A percentile compares a stretch with the other conserved stretches of the same genome.
Conservation (phyloP, 805 yeast species). For the Komagataella ulmi region DNA sequence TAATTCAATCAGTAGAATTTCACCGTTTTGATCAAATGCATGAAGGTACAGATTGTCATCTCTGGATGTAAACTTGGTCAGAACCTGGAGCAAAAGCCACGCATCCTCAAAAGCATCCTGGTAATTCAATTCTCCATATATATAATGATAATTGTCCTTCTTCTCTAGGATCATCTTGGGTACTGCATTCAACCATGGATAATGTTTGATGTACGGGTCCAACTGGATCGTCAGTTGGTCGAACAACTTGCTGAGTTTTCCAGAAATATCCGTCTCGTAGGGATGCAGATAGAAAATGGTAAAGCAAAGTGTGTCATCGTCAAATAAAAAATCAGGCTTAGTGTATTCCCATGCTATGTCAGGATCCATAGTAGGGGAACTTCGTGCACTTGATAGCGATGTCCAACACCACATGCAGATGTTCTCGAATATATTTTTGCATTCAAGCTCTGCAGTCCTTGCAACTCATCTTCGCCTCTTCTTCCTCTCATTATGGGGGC, state of each 20-base stretch:
- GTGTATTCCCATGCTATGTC: background rate
- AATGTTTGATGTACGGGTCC: constrained; percentile 21
- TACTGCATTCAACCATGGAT: constrained; percentile 27
- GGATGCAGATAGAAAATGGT: constrained; percentile 18
- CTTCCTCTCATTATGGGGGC: background rate
- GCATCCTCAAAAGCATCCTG: constrained; percentile 32
- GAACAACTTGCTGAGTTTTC: constrained; percentile 6
- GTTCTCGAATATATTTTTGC: background rate
- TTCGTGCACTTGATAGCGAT: background rate
- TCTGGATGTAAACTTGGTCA: constrained; percentile 20
- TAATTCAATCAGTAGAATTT: constrained; percentile 37
- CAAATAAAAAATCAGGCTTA: background rate
- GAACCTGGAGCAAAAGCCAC: constrained; percentile 25
- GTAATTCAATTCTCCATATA: constrained; percentile 27
- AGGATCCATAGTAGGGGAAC: background rate
- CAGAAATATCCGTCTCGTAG: constrained; percentile 8
- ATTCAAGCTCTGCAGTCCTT: background rate
- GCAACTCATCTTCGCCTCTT: background rate
- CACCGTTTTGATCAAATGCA: constrained; percentile 41
- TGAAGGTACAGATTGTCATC: constrained; percentile 26
- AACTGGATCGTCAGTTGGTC: constrained; percentile 13
- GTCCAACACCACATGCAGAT: background rate
- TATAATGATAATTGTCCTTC: constrained; percentile 10
- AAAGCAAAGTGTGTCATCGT: constrained; percentile 1
- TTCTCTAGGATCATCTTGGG: constrained; percentile 11